Percentiles rank a stretch among this genome's conserved stretches.
These are phyloP conservation scores for Quillaja saponaria DNA, from an alignment of 306 rosid genomes.

Conservation along the genomic window DNA sequence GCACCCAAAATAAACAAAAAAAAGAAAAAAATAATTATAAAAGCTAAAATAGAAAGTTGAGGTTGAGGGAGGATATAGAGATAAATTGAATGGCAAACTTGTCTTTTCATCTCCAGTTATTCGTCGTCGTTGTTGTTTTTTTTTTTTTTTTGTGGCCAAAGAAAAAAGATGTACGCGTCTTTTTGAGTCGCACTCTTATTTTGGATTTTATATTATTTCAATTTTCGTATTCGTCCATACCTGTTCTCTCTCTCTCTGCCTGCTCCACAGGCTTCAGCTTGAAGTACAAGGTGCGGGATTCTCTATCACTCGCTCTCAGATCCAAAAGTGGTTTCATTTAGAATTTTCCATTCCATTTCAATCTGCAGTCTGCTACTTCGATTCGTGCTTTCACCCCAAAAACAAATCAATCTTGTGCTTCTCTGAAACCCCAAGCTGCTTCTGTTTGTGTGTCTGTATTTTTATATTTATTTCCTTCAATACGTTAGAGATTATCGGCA, in stretches of 20 bases:
- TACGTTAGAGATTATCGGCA: slow-evolving; percentile 54
- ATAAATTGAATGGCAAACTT: slow-evolving; percentile 20
- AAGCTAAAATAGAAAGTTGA: neutral
- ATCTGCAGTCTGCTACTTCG: slow-evolving; percentile 29
- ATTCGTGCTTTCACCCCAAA: slow-evolving; percentile 22
- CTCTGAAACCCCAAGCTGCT: slow-evolving; percentile 21
- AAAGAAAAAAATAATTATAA: neutral
- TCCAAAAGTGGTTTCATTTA: slow-evolving; percentile 33
- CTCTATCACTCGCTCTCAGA: slow-evolving; percentile 34
- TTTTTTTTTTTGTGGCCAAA: too few relatives aligned
- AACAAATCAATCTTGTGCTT: slow-evolving; percentile 29
- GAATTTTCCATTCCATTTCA: slow-evolving; percentile 26
- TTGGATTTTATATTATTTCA: neutral
- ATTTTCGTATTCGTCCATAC: slow-evolving; percentile 11
- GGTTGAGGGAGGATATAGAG: neutral
- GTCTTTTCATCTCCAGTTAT: too few relatives aligned
- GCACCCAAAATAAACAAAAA: too few relatives aligned
- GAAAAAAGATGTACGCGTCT: neutral
- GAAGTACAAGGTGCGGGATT: slow-evolving; percentile 38
- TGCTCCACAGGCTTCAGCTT: slow-evolving; percentile 37
- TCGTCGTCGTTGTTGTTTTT: too few relatives aligned
- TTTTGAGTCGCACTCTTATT: slow-evolving; percentile 10
- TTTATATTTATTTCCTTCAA: slow-evolving; percentile 13
- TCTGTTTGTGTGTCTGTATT: neutral
- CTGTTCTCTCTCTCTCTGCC: slow-evolving; percentile 23